Conservation (phyloP, 2,329 filamentous ascomycete genomes). For the Colletotrichum endophyticum region DNA sequence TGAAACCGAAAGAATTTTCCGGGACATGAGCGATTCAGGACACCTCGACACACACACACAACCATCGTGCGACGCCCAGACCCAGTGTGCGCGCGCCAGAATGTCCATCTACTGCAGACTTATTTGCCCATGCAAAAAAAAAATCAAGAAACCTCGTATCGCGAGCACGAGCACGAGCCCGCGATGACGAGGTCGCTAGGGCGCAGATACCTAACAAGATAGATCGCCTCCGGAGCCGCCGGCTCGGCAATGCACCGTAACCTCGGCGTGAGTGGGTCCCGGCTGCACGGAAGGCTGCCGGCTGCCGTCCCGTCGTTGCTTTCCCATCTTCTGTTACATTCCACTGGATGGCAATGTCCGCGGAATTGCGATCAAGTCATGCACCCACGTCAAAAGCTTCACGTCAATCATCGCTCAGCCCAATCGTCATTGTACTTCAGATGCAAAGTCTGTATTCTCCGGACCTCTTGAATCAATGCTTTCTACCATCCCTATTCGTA, state of each 20-base stretch:
- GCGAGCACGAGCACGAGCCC: background rate
- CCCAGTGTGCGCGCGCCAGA: background rate
- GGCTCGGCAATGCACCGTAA: background rate
- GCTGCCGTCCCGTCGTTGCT: background rate
- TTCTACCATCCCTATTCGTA: conserved; percentile 16
- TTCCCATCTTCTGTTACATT: background rate
- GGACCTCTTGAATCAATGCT: conserved; percentile 12
- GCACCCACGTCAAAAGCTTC: background rate
- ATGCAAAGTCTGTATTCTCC: conserved; percentile 11
- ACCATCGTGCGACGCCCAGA: background rate
- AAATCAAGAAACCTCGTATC: background rate
- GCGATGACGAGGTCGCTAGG: background rate
- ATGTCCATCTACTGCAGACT: background rate
- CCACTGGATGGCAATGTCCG: background rate
- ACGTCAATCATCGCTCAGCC: background rate
- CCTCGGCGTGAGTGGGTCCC: background rate
- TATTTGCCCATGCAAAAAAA: background rate
- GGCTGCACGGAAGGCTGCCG: background rate
- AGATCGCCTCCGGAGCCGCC: background rate
- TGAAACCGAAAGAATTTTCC: conserved; percentile 16
- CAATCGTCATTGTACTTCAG: background rate
- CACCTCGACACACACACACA: background rate
- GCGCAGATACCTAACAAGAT: background rate
- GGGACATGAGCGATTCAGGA: conserved; percentile 4
- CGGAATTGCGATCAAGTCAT: background rate